Evolutionary conservation across 148 eudicot genomes (phyloP).

Genomic region (Rheum nobile): DNA sequence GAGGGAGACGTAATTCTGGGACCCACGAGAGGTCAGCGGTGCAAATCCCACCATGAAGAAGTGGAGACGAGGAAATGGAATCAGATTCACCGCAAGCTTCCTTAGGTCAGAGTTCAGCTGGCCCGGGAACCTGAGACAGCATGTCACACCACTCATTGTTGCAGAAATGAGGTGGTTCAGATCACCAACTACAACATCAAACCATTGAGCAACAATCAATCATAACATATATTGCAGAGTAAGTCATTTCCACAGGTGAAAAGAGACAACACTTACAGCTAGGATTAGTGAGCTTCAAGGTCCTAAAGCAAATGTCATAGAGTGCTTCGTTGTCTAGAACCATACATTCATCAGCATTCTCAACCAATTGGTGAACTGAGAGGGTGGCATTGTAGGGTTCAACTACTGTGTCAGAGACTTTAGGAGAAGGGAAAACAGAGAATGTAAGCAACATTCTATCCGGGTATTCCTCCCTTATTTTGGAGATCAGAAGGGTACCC

Average conservation of each 20-base stretch:
- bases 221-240: not conserved
- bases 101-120: constrained; percentile 68
- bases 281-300: constrained; percentile 67
- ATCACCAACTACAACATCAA: constrained; percentile 51
- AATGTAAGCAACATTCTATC: constrained; percentile 9
- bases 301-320: constrained; percentile 72
- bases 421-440: constrained; percentile 8
- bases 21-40: constrained; percentile 69
- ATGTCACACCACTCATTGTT: constrained; percentile 85
- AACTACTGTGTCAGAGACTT: constrained; percentile 11
- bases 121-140: constrained; percentile 74
- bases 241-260: no score
- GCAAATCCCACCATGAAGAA: constrained; percentile 92
- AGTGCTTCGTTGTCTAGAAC: constrained; percentile 48
- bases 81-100: constrained; percentile 73
- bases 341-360: constrained; percentile 11
- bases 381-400: constrained; percentile 11
- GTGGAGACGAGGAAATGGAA: constrained; percentile 83
- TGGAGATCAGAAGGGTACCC: constrained; percentile 10
- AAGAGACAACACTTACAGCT: constrained; percentile 60
- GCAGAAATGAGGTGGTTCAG: constrained; percentile 75
- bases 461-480: constrained; percentile 7
- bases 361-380: constrained; percentile 10
- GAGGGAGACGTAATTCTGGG: constrained; percentile 46
- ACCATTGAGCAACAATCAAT: not conserved